Base-by-base conservation (phyloP, 257 asterid genomes). In the Nicotiana undulata region DNA sequence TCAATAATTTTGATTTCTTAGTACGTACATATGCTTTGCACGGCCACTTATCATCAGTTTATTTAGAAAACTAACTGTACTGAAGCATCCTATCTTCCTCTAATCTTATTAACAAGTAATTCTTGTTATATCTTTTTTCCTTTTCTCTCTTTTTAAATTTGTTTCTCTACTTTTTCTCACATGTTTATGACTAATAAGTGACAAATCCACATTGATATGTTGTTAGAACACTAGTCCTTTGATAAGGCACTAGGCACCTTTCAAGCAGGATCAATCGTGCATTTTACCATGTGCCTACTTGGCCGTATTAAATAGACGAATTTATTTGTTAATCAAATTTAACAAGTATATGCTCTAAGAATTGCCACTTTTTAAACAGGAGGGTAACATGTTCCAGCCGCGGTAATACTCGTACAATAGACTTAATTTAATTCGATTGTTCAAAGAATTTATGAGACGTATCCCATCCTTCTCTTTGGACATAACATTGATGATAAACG, bases 111-210 rank as follows among this genome's bases (percentile, higher is more conserved):
- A 46, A 74, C 7, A 7, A 32, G 7, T 32, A 64, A 6, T 46
- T n/a, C 10, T 3, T 40, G 12, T 7, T 6, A 9, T 1, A 15
- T 58, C 56, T 59, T 59, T 59, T 59, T 51, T 15, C 49, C 51
- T 6, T n/a, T n/a, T 28, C 15, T 1, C 18, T 46, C 37, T n/a
- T 44, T 70, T 72, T 6, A 0, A 13, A 72, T 46, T 46, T 0
- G 40, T 24, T 46, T 24, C 24, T 72, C 40, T 24, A 15, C 40
- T 24, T 72, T 70, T 72, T 49, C 60, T 72, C 37, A 72, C 78
- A 72, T 72, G 60, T 46, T 13, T 13, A 72, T 72, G 78, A 72
- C 78, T 72, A 44, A 46, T 72, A 24, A 46, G 78, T 72, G 78
- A 72, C 78, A 6, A 72, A 24, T 72, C 44, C 78, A 72, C 40